Base-by-base conservation (phyloP, 2,329 filamentous ascomycete genomes). In the Penicillium frequentans region DNA sequence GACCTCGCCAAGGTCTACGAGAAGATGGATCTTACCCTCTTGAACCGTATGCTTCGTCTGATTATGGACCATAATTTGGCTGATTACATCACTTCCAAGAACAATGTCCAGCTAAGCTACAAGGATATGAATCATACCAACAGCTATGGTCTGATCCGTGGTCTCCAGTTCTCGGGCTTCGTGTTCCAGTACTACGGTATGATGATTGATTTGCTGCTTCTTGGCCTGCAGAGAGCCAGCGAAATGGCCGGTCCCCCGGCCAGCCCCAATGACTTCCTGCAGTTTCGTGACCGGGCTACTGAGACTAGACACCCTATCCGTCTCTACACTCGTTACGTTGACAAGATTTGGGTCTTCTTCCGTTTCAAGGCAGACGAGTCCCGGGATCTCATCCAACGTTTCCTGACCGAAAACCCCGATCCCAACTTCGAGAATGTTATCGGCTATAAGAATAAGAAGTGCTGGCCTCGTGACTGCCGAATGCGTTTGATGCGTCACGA, bases 91-190 rank as follows among this genome's bases (percentile, higher is more conserved):
- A 97, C 93, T 1, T 92, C 93, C 37, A 99, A 99, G 85, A 99
- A 99, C 82, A 99, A 99, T 71, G 95, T 99, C 13, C 93, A 97
- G 73, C 84, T 99, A 61, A 97, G 96, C 61, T 99, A 99, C 82
- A 99, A 99, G 80, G 95, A 99, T 68, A 99, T 99, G 95, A 98
- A 97, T 71, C 95, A 99, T 70, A 95, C 96, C 72, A 99, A 99
- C 78, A 96, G 91, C 72, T 99, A 98, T 72, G 95, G 95, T 66
- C 90, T 99, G 89, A 97, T 99, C 68, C 91, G 95, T 69, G 95
- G 96, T 66, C 83, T 99, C 16, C 96, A 99, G 65, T 99, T 99
- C 78, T 97, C 95, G 1, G 95, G 91, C 0, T 99, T 99, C 62
- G 95, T 99, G 23, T 99, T 99, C 84, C 95, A 99, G 73, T 99